phyloP scores from a whole-genome alignment of 2,329 filamentous ascomycete species.

The Pseudogymnoascus sp. region DNA sequence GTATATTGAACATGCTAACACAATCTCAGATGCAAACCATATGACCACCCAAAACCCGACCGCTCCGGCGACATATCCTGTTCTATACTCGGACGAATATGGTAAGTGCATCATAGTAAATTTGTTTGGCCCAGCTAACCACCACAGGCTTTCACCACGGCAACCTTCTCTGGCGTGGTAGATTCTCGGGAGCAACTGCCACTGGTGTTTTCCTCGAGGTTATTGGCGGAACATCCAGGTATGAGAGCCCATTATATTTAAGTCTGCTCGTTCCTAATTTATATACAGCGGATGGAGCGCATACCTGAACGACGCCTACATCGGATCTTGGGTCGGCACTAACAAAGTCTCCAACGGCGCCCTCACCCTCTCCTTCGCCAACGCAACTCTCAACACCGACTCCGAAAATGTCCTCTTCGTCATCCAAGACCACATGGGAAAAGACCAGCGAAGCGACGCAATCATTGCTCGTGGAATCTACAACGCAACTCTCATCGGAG shows the following conservation, averaged over 20 bases:
- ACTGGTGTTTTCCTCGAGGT: conserved; percentile 25
- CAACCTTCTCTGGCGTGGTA: conserved; percentile 38
- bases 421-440: conserved; percentile 52
- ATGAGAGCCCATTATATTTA: background rate
- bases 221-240: conserved; percentile 19
- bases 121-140: background rate
- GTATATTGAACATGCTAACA: background rate
- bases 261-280: background rate
- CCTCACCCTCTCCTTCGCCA: conserved; percentile 42
- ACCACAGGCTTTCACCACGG: conserved; percentile 34
- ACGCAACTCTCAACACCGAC: conserved; percentile 36
- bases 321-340: conserved; percentile 48
- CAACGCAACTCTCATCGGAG: conserved; percentile 42
- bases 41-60: conserved; percentile 35
- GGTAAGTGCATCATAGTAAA: conserved; percentile 9
- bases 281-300: conserved; percentile 20
- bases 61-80: conserved; percentile 36
- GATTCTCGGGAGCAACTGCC: conserved; percentile 28
- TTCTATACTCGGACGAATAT: conserved; percentile 41
- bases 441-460: conserved; percentile 45
- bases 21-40: conserved; percentile 32
- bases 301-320: conserved; percentile 45
- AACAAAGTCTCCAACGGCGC: conserved; percentile 33
- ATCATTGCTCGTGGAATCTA: conserved; percentile 45
- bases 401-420: conserved; percentile 44